These are phyloP conservation scores for Suaeda aralocaspica DNA, from an alignment of 148 eudicot genomes.

Conservation along the genomic window DNA sequence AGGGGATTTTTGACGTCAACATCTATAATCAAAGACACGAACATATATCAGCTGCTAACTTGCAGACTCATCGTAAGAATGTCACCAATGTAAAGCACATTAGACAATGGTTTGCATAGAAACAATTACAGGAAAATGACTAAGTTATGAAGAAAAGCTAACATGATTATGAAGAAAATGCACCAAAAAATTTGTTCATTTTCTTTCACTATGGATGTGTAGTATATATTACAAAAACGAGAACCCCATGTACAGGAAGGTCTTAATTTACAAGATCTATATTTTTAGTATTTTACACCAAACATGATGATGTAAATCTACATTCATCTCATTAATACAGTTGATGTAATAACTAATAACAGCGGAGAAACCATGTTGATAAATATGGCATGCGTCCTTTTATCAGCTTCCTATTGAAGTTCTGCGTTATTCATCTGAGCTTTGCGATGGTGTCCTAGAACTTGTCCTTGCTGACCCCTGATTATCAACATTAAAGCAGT, in stretches of 20 bases:
- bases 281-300: background rate
- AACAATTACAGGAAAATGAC: background rate
- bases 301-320: background rate
- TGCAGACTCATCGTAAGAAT: no score
- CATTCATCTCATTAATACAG: background rate
- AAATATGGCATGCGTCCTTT: background rate
- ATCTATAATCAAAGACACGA: no score
- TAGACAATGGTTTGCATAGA: background rate
- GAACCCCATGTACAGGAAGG: conserved; percentile 16
- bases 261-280: conserved; percentile 9
- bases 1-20: no score
- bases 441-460: conserved; percentile 15
- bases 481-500: conserved; percentile 2
- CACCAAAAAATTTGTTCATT: conserved; percentile 11
- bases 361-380: background rate
- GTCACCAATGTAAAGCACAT: background rate
- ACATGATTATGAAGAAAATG: background rate
- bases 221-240: background rate
- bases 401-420: background rate
- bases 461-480: conserved; percentile 15
- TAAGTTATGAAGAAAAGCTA: no score
- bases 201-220: conserved; percentile 5
- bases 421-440: conserved; percentile 21
- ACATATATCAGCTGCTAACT: no score
- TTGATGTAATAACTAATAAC: background rate